Conservation (phyloP, 2,329 filamentous ascomycete species). For the Tolypocladium album region DNA sequence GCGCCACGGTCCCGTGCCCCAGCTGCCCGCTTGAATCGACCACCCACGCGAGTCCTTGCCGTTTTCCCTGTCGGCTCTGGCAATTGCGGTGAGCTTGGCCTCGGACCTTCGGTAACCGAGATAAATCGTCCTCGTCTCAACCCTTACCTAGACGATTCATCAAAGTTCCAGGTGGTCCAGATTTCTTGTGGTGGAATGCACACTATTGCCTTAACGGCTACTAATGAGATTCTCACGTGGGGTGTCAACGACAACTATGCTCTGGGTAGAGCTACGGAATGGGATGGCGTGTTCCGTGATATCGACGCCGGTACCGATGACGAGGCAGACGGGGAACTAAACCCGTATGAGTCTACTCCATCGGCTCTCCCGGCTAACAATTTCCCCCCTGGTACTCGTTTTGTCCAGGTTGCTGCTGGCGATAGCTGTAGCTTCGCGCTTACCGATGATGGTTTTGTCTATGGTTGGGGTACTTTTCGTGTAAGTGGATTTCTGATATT, state of each 20-base stretch:
- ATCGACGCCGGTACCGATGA: constrained; percentile 27
- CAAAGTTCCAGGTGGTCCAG: constrained; percentile 59
- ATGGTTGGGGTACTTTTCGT: constrained; percentile 68
- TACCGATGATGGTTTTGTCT: constrained; percentile 56
- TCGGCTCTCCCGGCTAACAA: constrained; percentile 39
- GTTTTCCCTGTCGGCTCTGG: constrained; percentile 75
- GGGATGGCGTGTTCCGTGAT: constrained; percentile 46
- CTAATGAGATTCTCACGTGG: constrained; percentile 50
- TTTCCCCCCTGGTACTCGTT: constrained; percentile 46
- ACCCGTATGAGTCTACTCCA: constrained; percentile 56
- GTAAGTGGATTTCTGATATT: constrained; percentile 24
- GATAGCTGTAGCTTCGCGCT: constrained; percentile 62
- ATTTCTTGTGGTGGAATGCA: constrained; percentile 78
- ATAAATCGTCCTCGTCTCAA: constrained; percentile 26
- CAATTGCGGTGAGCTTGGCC: constrained; percentile 64
- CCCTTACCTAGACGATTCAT: constrained; percentile 68
- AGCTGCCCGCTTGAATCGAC: constrained; percentile 1
- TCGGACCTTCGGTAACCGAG: constrained; percentile 41
- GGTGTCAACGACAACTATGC: constrained; percentile 73
- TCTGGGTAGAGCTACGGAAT: constrained; percentile 56
- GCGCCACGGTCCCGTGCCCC: neutral
- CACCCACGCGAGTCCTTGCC: constrained; percentile 53
- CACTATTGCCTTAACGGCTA: constrained; percentile 50
- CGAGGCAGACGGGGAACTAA: constrained; percentile 43
- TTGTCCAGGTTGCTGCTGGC: constrained; percentile 47